These are phyloP conservation scores for Colletotrichum sp. DNA, from an alignment of 2,329 filamentous ascomycete genomes.

Conservation along the genomic window DNA sequence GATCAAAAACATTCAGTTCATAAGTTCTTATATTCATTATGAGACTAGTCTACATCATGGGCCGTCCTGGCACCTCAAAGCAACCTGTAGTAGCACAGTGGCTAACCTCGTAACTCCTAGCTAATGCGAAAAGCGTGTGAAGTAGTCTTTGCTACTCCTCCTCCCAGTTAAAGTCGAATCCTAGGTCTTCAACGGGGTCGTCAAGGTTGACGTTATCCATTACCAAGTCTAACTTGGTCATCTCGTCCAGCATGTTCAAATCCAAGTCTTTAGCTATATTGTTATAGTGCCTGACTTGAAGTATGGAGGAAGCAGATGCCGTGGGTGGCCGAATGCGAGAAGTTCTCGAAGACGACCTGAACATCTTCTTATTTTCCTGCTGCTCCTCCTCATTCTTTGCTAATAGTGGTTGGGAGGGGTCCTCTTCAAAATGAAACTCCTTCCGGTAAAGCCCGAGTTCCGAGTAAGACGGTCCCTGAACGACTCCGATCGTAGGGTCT, in stretches of 20 bases:
- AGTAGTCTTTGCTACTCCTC: background rate
- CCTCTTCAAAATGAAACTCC: conserved; percentile 53
- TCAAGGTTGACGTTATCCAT: background rate
- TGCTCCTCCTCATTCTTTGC: conserved; percentile 49
- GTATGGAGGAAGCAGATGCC: background rate
- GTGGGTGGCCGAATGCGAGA: conserved; percentile 14
- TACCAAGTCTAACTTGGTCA: background rate
- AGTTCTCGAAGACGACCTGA: background rate
- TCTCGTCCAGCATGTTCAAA: background rate
- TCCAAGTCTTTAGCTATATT: background rate
- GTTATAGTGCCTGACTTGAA: background rate
- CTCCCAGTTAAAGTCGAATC: background rate
- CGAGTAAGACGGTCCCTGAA: conserved; percentile 60
- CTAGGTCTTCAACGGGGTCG: background rate
- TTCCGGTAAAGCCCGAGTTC: conserved; percentile 49
- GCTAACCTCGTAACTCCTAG: background rate
- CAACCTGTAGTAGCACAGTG: background rate
- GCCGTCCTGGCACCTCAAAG: background rate
- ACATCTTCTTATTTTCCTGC: conserved; percentile 39
- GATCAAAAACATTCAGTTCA: background rate
- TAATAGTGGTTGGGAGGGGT: conserved; percentile 49
- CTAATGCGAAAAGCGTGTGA: background rate
- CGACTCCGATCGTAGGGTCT: conserved; percentile 56
- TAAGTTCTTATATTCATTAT: background rate
- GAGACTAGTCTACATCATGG: background rate